Base-by-base conservation (phyloP, 2,329 filamentous ascomycete genomes). In the Botrytis pseudocinerea region DNA sequence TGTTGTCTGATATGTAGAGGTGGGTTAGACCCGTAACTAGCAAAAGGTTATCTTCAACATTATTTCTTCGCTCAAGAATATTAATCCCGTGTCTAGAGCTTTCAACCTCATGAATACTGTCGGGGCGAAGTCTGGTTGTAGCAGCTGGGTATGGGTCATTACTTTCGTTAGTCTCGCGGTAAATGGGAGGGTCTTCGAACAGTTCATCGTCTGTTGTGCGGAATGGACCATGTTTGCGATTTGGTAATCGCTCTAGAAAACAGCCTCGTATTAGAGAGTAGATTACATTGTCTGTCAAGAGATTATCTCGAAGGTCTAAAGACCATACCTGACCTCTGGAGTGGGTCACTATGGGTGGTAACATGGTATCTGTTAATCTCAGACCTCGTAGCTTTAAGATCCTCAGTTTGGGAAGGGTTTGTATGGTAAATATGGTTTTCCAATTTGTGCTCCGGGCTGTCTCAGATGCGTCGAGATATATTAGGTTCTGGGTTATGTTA, bases 241-340 rank as follows among this genome's bases (percentile, higher is more conserved):
- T 12, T 38, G 70, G 70, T 5, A 72, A 57, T n/a, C 63, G 57
- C 6, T 10, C 32, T 4, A 60, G 25, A 14, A 72, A 72, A 20
- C 70, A 61, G 74, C 82, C 84, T 28, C 76, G 75, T 9, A 78
- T 61, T 9, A 79, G 74, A 4, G 66, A 54, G 12, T 82, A 77
- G 18, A 89, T 76, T 5, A 81, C 76, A 3, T 54, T 76, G 76
- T 90, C 88, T 0, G 84, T 85, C 16, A 91, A 77, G 18, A 82
- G 83, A 75, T 91, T 91, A 9, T 83, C 70, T 54, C 83, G 82
- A 0, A 90, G 68, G 74, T 91, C 88, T 7, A 90, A 78, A 76
- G 88, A 89, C 88, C 88, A 90, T 18, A 90, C 79, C 42, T 82
- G 84, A 18, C 73, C 73, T 7, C 75, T 73, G 65, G 83, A 83